Percentiles rank a stretch among this genome's conserved stretches.
phyloP scores from a whole-genome alignment of 306 rosid species.

The Dryas drummondii region DNA sequence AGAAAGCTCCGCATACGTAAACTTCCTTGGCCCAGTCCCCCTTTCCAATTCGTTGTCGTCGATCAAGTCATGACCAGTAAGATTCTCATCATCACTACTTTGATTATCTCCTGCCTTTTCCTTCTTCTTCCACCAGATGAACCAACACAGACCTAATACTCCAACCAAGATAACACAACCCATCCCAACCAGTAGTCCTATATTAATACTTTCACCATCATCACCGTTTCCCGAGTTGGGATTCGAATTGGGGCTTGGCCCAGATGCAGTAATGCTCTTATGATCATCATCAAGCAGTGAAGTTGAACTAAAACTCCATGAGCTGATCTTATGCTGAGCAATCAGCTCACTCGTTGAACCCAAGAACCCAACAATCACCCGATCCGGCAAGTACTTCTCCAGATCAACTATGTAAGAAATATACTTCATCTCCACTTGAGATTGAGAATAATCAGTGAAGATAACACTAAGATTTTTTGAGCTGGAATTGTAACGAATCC shows the following conservation, averaged over 20 bases:
- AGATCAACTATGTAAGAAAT: neutral
- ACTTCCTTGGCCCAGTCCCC: neutral
- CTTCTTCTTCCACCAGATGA: constrained; percentile 18
- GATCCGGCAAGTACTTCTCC: constrained; percentile 3
- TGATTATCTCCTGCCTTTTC: neutral
- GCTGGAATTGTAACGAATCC: neutral
- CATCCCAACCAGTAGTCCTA: neutral
- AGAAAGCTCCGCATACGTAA: neutral
- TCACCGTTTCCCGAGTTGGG: neutral
- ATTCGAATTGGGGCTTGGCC: no score
- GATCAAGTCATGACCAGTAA: neutral
- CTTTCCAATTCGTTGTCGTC: neutral
- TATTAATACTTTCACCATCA: neutral
- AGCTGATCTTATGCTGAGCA: neutral
- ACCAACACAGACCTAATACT: neutral
- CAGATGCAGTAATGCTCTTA: neutral
- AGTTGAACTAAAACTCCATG: neutral
- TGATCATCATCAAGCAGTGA: neutral
- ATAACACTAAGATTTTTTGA: constrained; percentile 14
- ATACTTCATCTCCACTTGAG: neutral
- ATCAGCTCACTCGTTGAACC: neutral
- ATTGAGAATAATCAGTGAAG: constrained; percentile 9
- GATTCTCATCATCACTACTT: neutral
- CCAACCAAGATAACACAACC: neutral
- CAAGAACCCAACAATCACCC: constrained; percentile 28